phyloP scores from a whole-genome alignment of 176 grass and related monocot genomes.

The Triticum dicoccoides region DNA sequence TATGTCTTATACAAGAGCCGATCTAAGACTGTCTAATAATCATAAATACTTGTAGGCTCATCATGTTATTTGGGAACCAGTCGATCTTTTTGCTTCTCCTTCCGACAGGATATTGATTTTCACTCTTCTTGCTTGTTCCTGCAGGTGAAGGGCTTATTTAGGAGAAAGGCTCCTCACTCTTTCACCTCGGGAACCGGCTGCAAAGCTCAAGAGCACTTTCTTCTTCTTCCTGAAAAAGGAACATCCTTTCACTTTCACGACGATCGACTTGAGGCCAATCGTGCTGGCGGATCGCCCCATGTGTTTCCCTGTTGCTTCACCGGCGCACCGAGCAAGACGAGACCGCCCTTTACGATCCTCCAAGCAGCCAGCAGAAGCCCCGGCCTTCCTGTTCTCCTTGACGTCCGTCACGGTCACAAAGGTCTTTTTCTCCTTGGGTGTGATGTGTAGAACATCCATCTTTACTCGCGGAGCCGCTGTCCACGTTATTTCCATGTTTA shows the following conservation, averaged over 20 bases:
- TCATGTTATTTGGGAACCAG: neutral
- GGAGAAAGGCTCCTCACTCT: neutral
- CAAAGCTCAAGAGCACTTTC: neutral
- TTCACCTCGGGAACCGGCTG: neutral
- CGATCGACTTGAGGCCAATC: neutral
- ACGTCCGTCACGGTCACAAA: neutral
- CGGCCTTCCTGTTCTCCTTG: neutral
- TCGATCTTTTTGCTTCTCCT: neutral
- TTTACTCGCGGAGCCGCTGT: too few relatives aligned
- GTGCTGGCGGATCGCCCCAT: neutral
- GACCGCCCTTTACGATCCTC: neutral
- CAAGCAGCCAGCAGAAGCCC: neutral
- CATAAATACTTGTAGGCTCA: neutral
- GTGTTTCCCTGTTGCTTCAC: neutral
- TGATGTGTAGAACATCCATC: too few relatives aligned
- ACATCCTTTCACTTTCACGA: neutral
- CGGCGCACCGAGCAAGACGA: neutral
- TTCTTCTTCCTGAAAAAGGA: constrained; percentile 12
- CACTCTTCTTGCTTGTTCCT: neutral
- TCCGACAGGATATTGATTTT: too few relatives aligned
- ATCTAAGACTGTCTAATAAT: too few relatives aligned
- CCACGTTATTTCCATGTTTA: too few relatives aligned
- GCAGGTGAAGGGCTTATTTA: neutral
- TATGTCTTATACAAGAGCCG: too few relatives aligned
- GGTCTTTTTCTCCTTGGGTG: too few relatives aligned